These are phyloP conservation scores for Pseudozyma hubeiensis DNA, from an alignment of 1,284 basidiomycete species.

Conservation along the genomic window DNA sequence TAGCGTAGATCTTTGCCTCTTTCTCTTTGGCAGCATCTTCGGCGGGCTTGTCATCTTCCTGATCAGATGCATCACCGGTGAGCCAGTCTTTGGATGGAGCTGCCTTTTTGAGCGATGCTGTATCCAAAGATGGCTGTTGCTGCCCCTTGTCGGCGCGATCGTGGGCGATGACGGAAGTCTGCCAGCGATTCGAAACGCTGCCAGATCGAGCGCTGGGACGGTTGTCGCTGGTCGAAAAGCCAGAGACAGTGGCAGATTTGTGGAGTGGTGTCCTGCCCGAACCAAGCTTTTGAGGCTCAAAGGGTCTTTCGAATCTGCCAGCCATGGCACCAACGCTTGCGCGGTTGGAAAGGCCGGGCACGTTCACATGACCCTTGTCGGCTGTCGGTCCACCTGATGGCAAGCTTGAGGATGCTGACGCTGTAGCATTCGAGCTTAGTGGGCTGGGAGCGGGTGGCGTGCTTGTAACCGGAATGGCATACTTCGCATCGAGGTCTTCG, in stretches of 20 bases:
- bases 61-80: constrained; percentile 39
- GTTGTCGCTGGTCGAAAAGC: constrained; percentile 9
- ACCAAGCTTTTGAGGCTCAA: constrained; percentile 21
- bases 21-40: background rate
- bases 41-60: constrained; percentile 12
- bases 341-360: constrained; percentile 44
- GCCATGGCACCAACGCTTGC: constrained; percentile 52
- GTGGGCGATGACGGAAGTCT: constrained; percentile 28
- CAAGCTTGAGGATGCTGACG: constrained; percentile 12
- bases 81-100: constrained; percentile 40
- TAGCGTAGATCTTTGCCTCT: constrained; percentile 10
- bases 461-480: constrained; percentile 12
- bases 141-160: constrained; percentile 13
- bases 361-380: constrained; percentile 8
- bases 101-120: constrained; percentile 2
- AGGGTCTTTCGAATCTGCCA: constrained; percentile 42
- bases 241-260: constrained; percentile 31
- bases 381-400: background rate
- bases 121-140: background rate
- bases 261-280: constrained; percentile 8
- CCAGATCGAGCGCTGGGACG: constrained; percentile 10
- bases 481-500: constrained; percentile 55
- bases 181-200: constrained; percentile 32
- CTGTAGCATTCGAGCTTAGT: constrained; percentile 5
- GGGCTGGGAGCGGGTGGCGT: constrained; percentile 7